Base-by-base conservation (phyloP, 768 basidiomycete species). In the Russula brevipes region DNA sequence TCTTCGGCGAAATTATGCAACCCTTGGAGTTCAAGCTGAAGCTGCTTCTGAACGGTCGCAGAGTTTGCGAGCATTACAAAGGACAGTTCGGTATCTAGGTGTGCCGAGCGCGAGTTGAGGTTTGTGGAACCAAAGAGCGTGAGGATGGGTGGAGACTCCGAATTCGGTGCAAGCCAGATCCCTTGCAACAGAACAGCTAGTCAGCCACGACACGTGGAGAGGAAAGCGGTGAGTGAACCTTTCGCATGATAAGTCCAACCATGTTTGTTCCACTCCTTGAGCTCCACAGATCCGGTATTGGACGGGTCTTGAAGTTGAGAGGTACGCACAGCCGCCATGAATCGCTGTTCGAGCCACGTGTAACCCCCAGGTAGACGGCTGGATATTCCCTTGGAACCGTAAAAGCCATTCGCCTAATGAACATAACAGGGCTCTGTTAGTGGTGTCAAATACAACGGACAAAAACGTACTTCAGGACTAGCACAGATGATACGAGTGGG, bases 161-260 rank as follows among this genome's bases (percentile, higher is more conserved):
- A 71, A 8, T 75, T 75, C 17, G 85, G 85, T 2, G 91, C 89
- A 11, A 94, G 72, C 94, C 94, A 97, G 41, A 94, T 84, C 39
- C 94, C 93, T 94, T 35, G 39, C 8, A 33, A 12, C n/a, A 45
- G 36, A 52, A 24, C 24, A 19, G 38, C 17, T 38, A 36, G 10
- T 35, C 33, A 64, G 53, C 36, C 33, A 5, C 7, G 16, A 59
- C 9, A 31, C 11, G 8, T 52, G 61, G 19, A 49, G 31, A 19
- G 11, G 46, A 54, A 45, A 41, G 36, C 30, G 9, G 16, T 3
- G 19, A 42, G 66, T 73, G 44, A 65, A 96, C 95, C 97, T 81
- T 99, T 99, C 31, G 97, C 91, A 71, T 99, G 97, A 76, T 99
- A 99, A 1, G 97, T 98, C 97, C 97, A 99, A 4, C 88, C 92